Evolutionary conservation across 1,284 basidiomycete genomes (phyloP).

Genomic region (Melampsora americana): DNA sequence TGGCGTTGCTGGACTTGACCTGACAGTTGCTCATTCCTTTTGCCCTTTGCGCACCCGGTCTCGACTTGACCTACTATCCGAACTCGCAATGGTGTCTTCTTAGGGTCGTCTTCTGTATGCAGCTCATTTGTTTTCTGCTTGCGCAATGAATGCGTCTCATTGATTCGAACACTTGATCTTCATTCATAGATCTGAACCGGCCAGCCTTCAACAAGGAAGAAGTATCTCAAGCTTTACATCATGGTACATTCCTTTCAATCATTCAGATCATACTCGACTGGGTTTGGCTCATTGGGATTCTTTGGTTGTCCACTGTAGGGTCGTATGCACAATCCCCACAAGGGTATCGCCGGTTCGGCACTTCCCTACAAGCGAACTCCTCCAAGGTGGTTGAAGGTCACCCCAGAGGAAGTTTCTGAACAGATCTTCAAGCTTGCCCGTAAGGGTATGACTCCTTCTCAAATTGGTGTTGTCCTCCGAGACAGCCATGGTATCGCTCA

Average conservation of each 20-base stretch:
- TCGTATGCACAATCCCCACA: conserved; percentile 96
- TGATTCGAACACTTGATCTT: neutral
- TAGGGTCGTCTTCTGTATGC: conserved; percentile 12
- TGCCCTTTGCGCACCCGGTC: neutral
- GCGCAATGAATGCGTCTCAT: neutral
- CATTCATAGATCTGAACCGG: neutral
- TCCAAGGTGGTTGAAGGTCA: conserved; percentile 94
- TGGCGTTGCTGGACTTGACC: conserved; percentile 44
- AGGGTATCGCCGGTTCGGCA: conserved; percentile 97
- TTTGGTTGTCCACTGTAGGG: conserved; percentile 54
- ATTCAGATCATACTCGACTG: neutral
- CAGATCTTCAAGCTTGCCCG: conserved; percentile 96
- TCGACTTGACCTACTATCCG: neutral
- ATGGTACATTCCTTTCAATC: neutral
- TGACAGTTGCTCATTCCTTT: conserved; percentile 13
- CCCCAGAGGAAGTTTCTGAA: conserved; percentile 89
- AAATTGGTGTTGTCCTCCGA: conserved; percentile 96
- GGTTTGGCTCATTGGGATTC: neutral
- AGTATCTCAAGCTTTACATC: neutral
- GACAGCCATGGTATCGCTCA: conserved; percentile 94
- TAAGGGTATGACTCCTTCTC: conserved; percentile 95
- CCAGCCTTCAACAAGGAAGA: neutral
- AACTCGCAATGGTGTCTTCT: conserved; percentile 3
- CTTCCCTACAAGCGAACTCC: conserved; percentile 94
- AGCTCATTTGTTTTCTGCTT: neutral